phyloP scores from a whole-genome alignment of 306 rosid genomes.

The Ceratonia siliqua region DNA sequence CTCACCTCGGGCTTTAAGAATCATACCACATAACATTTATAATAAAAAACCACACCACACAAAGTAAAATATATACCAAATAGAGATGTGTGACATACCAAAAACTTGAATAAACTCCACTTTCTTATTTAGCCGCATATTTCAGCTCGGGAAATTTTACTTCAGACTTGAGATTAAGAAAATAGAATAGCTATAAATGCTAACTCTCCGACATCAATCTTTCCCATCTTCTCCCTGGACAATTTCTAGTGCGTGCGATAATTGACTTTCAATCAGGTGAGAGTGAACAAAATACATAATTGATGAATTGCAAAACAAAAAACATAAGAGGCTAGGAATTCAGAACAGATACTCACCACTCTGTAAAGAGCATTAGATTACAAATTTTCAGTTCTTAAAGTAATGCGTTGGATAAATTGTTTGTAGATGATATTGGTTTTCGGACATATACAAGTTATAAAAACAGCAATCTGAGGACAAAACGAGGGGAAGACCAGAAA shows the following conservation, averaged over 20 bases:
- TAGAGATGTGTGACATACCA: no score
- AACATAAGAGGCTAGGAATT: not conserved
- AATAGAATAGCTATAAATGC: no score
- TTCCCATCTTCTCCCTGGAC: not conserved
- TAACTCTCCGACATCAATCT: not conserved
- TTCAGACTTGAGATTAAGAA: not conserved
- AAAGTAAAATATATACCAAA: no score
- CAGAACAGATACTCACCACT: not conserved
- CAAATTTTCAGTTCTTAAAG: not conserved
- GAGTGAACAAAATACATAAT: not conserved
- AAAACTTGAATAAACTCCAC: no score
- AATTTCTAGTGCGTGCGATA: no score
- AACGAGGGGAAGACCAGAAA: slow-evolving; percentile 1
- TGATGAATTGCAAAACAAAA: not conserved
- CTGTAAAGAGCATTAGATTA: not conserved
- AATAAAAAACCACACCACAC: no score
- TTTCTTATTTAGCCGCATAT: no score
- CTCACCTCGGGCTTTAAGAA: no score
- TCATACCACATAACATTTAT: no score
- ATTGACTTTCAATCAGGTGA: no score
- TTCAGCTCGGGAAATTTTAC: not conserved
- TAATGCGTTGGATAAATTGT: not conserved
- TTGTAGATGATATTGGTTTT: not conserved
- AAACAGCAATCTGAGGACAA: slow-evolving; percentile 4
- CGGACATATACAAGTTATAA: not conserved